A percentile compares a stretch with the other conserved stretches of the same genome.
Evolutionary conservation across 2,329 filamentous ascomycete genomes (phyloP).

Genomic region (Mycosphaerella arachidis): DNA sequence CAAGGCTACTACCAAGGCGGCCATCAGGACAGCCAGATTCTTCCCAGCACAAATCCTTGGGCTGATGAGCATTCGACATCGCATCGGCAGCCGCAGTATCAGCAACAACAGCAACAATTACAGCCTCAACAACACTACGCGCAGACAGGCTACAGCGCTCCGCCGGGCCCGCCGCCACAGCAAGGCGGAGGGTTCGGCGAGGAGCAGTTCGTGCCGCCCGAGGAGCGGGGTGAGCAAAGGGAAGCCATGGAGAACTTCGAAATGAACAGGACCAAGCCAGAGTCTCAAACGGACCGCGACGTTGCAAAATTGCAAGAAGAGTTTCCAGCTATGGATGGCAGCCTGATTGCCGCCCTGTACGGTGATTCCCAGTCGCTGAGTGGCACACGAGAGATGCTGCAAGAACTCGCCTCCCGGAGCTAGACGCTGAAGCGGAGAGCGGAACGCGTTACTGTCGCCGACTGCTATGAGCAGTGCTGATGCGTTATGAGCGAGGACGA

Average conservation of each 20-base stretch:
- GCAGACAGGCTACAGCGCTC: constrained; percentile 9
- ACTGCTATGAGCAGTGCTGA: background rate
- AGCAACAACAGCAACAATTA: constrained; percentile 8
- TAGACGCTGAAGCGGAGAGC: background rate
- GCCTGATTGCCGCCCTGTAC: constrained; percentile 44
- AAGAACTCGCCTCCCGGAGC: constrained; percentile 31
- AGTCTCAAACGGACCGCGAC: constrained; percentile 39
- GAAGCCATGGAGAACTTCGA: constrained; percentile 43
- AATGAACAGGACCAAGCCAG: constrained; percentile 35
- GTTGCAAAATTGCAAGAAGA: constrained; percentile 40
- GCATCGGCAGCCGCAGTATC: constrained; percentile 6
- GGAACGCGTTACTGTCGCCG: background rate
- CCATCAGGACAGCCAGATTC: constrained; percentile 7
- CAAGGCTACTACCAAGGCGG: constrained; percentile 14
- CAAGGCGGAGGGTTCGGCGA: constrained; percentile 31
- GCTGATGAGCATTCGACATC: constrained; percentile 10
- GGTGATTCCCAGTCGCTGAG: constrained; percentile 39
- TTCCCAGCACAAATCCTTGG: constrained; percentile 18
- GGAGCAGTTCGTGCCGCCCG: constrained; percentile 37
- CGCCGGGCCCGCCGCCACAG: constrained; percentile 17
- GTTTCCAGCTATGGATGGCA: constrained; percentile 43
- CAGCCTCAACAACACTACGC: constrained; percentile 5
- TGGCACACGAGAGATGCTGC: constrained; percentile 43
- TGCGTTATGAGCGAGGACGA: background rate
- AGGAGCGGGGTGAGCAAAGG: constrained; percentile 34